phyloP scores from a whole-genome alignment of 805 yeast genomes.

The Priceomyces melissophilus region DNA sequence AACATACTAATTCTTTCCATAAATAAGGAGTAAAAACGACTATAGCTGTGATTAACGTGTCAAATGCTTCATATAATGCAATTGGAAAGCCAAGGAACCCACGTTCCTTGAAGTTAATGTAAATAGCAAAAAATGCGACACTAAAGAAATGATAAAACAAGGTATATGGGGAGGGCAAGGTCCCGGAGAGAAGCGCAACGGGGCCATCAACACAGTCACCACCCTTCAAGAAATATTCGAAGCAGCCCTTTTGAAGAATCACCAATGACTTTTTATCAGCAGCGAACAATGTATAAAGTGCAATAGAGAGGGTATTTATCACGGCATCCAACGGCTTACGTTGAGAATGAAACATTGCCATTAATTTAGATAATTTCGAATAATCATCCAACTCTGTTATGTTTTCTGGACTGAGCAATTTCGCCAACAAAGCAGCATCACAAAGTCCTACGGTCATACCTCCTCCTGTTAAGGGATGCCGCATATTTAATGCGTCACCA shows the following conservation, averaged over 20 bases:
- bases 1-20: conserved; percentile 41
- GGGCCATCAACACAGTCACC: conserved; percentile 80
- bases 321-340: conserved; percentile 81
- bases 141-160: conserved; percentile 84
- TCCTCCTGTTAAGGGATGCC: conserved; percentile 98
- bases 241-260: conserved; percentile 84
- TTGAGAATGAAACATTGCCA: conserved; percentile 67
- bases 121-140: conserved; percentile 84
- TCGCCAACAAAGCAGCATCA: conserved; percentile 71
- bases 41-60: conserved; percentile 69
- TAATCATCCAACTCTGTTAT: conserved; percentile 59
- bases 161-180: conserved; percentile 68
- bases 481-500: conserved; percentile 95
- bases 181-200: conserved; percentile 77
- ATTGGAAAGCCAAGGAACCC: conserved; percentile 68
- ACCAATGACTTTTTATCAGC: conserved; percentile 68
- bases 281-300: conserved; percentile 85
- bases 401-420: conserved; percentile 52
- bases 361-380: conserved; percentile 50
- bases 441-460: conserved; percentile 98
- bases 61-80: conserved; percentile 66
- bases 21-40: conserved; percentile 78
- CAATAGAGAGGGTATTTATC: conserved; percentile 85
- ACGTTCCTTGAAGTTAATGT: conserved; percentile 58
- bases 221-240: conserved; percentile 78